Conservation (phyloP, 192 early-diverging fungal species). For the Entomortierella lignicola region DNA sequence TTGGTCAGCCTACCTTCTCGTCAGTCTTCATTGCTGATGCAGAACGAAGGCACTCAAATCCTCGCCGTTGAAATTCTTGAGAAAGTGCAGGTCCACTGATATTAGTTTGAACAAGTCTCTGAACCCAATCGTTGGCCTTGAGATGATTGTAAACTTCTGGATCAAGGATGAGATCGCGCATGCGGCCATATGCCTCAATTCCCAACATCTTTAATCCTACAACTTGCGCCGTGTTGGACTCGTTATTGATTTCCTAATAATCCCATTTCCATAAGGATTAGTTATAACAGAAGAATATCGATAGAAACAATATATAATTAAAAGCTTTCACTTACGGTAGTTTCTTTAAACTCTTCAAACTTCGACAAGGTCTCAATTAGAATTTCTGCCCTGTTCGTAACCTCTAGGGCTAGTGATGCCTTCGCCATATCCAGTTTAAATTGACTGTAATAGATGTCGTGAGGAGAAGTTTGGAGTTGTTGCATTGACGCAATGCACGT, state of each 20-base stretch:
- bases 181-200: constrained; percentile 28
- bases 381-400: constrained; percentile 10
- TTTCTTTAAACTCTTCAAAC: constrained; percentile 30
- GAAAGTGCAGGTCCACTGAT: not conserved
- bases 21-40: not conserved
- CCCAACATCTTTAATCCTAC: constrained; percentile 33
- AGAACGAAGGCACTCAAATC: constrained; percentile 22
- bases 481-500: constrained; percentile 55
- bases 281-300: not conserved
- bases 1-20: constrained; percentile 12
- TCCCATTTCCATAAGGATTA: not conserved
- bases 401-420: constrained; percentile 13
- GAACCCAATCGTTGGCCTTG: constrained; percentile 10
- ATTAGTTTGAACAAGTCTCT: constrained; percentile 8
- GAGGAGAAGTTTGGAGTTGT: constrained; percentile 28
- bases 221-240: not conserved
- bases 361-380: constrained; percentile 18
- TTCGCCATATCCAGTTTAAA: constrained; percentile 37
- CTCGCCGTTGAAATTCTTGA: constrained; percentile 31
- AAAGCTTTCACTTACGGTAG: not conserved
- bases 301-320: not conserved
- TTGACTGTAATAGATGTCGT: constrained; percentile 37
- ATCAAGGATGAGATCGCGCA: constrained; percentile 24
- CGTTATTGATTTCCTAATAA: constrained; percentile 1
- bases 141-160: not conserved